These are phyloP conservation scores for Filobasidium floriforme DNA, from an alignment of 768 basidiomycete genomes.

Conservation along the genomic window DNA sequence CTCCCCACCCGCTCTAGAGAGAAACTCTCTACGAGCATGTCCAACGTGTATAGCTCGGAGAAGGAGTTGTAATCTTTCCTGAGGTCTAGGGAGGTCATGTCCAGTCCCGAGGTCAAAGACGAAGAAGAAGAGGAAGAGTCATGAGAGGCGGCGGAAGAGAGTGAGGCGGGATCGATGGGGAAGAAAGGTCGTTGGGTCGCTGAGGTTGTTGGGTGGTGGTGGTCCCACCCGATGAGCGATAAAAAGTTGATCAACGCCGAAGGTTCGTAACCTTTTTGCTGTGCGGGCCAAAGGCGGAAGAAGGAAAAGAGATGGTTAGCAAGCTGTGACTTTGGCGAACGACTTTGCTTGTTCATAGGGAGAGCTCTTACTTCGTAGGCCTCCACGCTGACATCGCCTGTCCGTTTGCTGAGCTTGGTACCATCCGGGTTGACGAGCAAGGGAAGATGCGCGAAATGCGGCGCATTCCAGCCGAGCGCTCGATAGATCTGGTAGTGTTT, in stretches of 20 bases:
- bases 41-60: conserved; percentile 44
- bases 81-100: background rate
- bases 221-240: conserved; percentile 88
- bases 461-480: conserved; percentile 61
- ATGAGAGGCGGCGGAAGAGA: background rate
- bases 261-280: conserved; percentile 86
- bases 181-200: conserved; percentile 29
- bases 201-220: conserved; percentile 39
- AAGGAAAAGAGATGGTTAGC: background rate
- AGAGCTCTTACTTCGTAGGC: conserved; percentile 65
- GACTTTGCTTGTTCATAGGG: background rate
- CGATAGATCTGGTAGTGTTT: conserved; percentile 85
- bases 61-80: conserved; percentile 13
- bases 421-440: conserved; percentile 83
- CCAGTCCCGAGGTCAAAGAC: background rate
- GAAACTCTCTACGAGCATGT: conserved; percentile 71
- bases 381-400: conserved; percentile 76
- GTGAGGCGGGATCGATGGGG: conserved; percentile 8
- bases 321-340: background rate
- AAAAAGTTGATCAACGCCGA: conserved; percentile 85
- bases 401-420: conserved; percentile 88
- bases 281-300: background rate
- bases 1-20: conserved; percentile 69
- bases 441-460: conserved; percentile 84
- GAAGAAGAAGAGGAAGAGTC: background rate